phyloP scores from a whole-genome alignment of 2,329 filamentous ascomycete species.

The Plectosphaerella sp. region DNA sequence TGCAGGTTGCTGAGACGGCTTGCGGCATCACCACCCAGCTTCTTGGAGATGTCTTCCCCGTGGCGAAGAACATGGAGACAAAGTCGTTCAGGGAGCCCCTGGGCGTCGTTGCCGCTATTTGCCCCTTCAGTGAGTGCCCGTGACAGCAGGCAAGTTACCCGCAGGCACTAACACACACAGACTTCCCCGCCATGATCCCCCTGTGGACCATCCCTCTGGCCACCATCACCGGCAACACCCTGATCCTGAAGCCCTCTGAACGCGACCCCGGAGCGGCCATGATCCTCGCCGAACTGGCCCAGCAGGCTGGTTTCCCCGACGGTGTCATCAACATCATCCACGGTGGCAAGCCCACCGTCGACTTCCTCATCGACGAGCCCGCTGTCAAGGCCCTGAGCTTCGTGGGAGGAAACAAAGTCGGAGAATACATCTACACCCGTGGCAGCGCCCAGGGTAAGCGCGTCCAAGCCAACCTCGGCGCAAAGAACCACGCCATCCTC shows the following conservation, averaged over 20 bases:
- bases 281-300: conserved; percentile 57
- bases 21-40: conserved; percentile 68
- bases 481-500: conserved; percentile 66
- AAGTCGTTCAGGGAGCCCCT: conserved; percentile 66
- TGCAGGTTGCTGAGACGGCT: conserved; percentile 71
- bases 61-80: conserved; percentile 75
- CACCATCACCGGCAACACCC: conserved; percentile 66
- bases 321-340: conserved; percentile 66
- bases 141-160: background rate
- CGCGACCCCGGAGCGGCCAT: conserved; percentile 56
- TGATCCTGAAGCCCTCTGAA: conserved; percentile 61
- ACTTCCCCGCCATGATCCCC: conserved; percentile 76
- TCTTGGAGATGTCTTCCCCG: conserved; percentile 68
- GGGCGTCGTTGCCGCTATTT: conserved; percentile 67
- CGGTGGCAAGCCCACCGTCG: conserved; percentile 59
- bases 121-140: conserved; percentile 61
- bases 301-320: conserved; percentile 55
- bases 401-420: conserved; percentile 63
- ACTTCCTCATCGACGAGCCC: conserved; percentile 66
- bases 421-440: conserved; percentile 64
- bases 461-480: conserved; percentile 64
- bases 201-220: conserved; percentile 74
- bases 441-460: conserved; percentile 68
- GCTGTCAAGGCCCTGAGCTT: conserved; percentile 66
- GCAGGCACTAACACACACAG: conserved; percentile 22